phyloP scores from a whole-genome alignment of 202 grass and related monocot genomes.

The Digitaria exilis region DNA sequence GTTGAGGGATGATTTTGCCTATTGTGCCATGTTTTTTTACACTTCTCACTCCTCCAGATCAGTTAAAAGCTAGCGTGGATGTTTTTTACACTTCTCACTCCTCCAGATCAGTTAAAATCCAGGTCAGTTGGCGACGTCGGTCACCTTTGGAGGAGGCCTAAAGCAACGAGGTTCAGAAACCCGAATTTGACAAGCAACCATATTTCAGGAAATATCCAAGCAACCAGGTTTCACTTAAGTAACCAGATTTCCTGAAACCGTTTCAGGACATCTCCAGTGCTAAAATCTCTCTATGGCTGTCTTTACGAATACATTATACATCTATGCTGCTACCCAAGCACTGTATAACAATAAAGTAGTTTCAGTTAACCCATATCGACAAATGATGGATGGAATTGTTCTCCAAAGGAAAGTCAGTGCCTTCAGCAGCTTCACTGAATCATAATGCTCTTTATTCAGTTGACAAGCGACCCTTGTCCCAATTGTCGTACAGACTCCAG shows the following conservation, averaged over 20 bases:
- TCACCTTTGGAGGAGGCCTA: too few relatives aligned
- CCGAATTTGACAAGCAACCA: not conserved
- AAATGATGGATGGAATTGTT: constrained; percentile 15
- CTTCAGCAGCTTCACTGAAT: not conserved
- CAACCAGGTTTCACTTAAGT: not conserved
- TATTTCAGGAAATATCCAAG: not conserved
- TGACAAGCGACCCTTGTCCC: not conserved
- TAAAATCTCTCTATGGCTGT: not conserved
- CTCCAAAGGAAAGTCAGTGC: not conserved
- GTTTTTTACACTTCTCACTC: too few relatives aligned
- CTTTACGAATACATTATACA: not conserved
- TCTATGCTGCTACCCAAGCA: constrained; percentile 17
- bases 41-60: too few relatives aligned
- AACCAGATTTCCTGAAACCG: too few relatives aligned
- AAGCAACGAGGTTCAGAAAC: not conserved
- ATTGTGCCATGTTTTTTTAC: too few relatives aligned
- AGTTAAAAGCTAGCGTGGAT: too few relatives aligned
- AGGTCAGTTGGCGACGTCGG: too few relatives aligned
- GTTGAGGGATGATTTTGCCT: too few relatives aligned
- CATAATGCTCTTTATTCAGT: not conserved
- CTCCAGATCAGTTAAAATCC: too few relatives aligned
- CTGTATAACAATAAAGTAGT: not conserved
- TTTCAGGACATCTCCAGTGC: not conserved
- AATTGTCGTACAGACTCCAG: constrained; percentile 21
- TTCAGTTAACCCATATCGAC: constrained; percentile 5